Evolutionary conservation across 148 eudicot species (phyloP).

Genomic region (Nepenthes mirabilis): DNA sequence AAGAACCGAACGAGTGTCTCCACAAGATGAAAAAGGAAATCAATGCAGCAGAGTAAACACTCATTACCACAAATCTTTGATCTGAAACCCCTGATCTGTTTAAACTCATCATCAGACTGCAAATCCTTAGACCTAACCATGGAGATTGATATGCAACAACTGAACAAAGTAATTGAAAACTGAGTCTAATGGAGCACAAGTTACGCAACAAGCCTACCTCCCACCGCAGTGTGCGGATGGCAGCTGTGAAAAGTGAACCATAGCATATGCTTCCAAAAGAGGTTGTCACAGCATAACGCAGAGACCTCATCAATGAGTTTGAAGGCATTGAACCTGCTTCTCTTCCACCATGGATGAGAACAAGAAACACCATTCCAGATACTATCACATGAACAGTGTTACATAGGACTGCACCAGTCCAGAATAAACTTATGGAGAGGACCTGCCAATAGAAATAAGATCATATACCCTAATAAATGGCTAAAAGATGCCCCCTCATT

Average conservation of each 20-base stretch:
- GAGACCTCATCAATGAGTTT: constrained; percentile 57
- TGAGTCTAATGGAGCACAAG: not conserved
- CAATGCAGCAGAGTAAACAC: constrained; percentile 89
- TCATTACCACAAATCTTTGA: constrained; percentile 90
- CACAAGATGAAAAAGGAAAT: constrained; percentile 84
- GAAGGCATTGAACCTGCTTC: constrained; percentile 79
- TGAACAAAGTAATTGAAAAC: no score
- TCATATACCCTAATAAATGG: not conserved
- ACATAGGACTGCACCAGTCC: constrained; percentile 98
- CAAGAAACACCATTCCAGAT: constrained; percentile 92
- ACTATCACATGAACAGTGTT: constrained; percentile 95
- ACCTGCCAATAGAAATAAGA: constrained; percentile 40
- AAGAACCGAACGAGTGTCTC: constrained; percentile 94
- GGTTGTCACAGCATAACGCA: constrained; percentile 75
- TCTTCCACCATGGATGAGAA: constrained; percentile 80
- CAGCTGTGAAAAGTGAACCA: constrained; percentile 96
- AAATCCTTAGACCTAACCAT: not conserved
- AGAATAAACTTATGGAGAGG: constrained; percentile 75
- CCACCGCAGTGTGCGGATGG: constrained; percentile 89
- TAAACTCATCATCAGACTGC: constrained; percentile 5
- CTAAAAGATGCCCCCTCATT: not conserved
- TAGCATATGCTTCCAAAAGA: constrained; percentile 98
- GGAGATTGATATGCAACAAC: not conserved
- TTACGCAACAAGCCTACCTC: constrained; percentile 34
- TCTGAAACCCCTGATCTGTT: constrained; percentile 83